These are phyloP conservation scores for Tetrastigma voinierianum DNA, from an alignment of 164 flowering plant species.

Conservation along the genomic window DNA sequence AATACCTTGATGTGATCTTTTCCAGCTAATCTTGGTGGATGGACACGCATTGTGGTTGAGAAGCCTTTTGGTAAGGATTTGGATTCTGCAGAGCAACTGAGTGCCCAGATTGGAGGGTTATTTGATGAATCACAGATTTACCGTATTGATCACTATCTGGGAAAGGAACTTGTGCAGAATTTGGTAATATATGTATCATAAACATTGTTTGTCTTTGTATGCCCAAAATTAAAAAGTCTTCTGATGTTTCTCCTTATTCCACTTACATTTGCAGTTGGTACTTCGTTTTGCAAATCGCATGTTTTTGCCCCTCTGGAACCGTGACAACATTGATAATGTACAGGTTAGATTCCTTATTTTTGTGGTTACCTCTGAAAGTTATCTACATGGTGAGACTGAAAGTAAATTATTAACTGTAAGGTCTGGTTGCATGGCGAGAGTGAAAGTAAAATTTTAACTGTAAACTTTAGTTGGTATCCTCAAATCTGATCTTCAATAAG, in stretches of 20 bases:
- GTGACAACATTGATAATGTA: slow-evolving; percentile 69
- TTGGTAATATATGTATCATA: slow-evolving; percentile 50
- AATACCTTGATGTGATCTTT: slow-evolving; percentile 3
- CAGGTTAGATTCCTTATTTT: slow-evolving; percentile 45
- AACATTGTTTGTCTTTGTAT: neutral
- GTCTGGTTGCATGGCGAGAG: too few species aligned
- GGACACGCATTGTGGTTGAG: slow-evolving; percentile 97
- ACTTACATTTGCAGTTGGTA: slow-evolving; percentile 53
- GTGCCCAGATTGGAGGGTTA: slow-evolving; percentile 84
- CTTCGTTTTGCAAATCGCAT: slow-evolving; percentile 83
- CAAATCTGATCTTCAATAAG: too few species aligned
- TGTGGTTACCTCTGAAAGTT: neutral
- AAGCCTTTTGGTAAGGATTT: slow-evolving; percentile 98
- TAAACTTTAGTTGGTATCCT: too few species aligned
- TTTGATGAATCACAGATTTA: slow-evolving; percentile 91
- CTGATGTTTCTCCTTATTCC: slow-evolving; percentile 7
- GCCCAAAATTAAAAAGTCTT: neutral
- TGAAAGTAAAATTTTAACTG: neutral
- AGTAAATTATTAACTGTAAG: too few species aligned
- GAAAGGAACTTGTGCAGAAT: slow-evolving; percentile 98
- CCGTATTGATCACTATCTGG: slow-evolving; percentile 98
- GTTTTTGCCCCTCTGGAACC: slow-evolving; percentile 78
- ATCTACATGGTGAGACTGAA: neutral
- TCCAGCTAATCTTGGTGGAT: slow-evolving; percentile 96
- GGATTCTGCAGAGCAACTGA: slow-evolving; percentile 79